Percentiles rank a stretch among this genome's conserved stretches.
These are phyloP conservation scores for Taxillus chinensis DNA, from an alignment of 164 flowering plant genomes.

Conservation along the genomic window DNA sequence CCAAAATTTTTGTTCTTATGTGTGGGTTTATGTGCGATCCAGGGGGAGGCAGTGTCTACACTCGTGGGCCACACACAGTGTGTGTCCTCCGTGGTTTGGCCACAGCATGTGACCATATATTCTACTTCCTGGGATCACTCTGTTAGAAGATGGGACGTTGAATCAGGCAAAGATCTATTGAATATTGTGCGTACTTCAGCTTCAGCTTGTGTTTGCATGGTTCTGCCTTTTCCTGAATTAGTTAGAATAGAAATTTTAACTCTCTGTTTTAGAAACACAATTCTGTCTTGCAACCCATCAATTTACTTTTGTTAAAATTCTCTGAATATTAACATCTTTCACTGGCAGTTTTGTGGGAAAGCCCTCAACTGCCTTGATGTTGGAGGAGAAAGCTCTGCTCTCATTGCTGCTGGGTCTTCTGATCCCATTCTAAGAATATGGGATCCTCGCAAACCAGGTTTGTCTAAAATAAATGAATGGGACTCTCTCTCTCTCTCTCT, in stretches of 20 bases:
- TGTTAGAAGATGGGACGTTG: conserved; percentile 83
- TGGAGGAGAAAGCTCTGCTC: conserved; percentile 85
- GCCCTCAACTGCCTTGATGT: conserved; percentile 71
- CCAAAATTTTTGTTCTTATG: too few relatives aligned
- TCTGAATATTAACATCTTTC: background rate
- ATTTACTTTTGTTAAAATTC: too few relatives aligned
- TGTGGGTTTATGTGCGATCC: conserved; percentile 7
- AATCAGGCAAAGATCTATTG: conserved; percentile 60
- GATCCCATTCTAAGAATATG: conserved; percentile 80
- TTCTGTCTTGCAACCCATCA: too few relatives aligned
- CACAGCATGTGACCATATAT: conserved; percentile 48
- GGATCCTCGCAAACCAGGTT: conserved; percentile 99
- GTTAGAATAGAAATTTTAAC: too few relatives aligned
- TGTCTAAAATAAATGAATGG: background rate
- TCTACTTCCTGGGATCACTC: conserved; percentile 98
- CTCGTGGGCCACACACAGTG: conserved; percentile 85
- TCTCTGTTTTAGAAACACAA: too few relatives aligned
- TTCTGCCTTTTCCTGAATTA: background rate
- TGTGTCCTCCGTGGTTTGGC: conserved; percentile 84
- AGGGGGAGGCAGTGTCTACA: conserved; percentile 71
- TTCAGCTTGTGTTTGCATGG: background rate
- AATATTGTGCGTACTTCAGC: conserved; percentile 36
- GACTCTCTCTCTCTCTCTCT: conserved; percentile 3
- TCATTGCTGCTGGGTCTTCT: conserved; percentile 87
- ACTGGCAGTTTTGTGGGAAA: conserved; percentile 59